Conservation (phyloP, 352 stramenopile genomes). For the Phytopythium oedochilum region DNA sequence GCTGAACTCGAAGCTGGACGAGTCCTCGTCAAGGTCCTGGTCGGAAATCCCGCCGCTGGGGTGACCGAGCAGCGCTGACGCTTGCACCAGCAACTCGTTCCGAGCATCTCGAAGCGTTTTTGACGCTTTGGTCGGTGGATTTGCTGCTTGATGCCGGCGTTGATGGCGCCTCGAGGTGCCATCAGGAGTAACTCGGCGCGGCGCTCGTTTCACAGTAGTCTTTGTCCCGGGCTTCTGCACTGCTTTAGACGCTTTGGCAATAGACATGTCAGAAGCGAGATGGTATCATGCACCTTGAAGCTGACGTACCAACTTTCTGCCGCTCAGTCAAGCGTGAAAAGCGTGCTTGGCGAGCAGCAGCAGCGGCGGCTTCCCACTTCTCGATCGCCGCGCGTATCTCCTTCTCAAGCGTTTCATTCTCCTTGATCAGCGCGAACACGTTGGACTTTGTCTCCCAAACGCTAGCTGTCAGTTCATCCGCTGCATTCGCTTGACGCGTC, state of each 20-base stretch:
- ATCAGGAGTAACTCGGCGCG: neutral
- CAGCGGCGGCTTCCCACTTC: neutral
- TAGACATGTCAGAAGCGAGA: neutral
- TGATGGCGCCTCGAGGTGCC: too few relatives aligned
- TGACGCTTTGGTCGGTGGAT: neutral
- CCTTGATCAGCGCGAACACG: neutral
- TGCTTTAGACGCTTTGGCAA: neutral
- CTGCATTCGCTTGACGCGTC: neutral
- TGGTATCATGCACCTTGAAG: neutral
- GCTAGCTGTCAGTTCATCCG: neutral
- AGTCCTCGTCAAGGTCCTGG: neutral
- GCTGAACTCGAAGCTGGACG: slow-evolving; percentile 4
- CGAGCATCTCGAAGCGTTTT: neutral
- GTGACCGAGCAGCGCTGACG: neutral
- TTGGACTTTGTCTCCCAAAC: neutral
- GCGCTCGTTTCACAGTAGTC: neutral
- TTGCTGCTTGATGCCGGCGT: neutral
- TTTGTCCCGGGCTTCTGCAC: neutral
- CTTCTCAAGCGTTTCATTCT: slow-evolving; percentile 1
- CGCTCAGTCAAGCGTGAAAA: neutral
- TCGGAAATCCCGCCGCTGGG: neutral
- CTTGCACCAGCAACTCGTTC: slow-evolving; percentile 2
- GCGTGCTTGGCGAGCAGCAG: neutral
- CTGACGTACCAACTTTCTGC: neutral
- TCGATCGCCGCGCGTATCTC: neutral